These are phyloP conservation scores for Wickerhamomyces hampshirensis DNA, from an alignment of 805 yeast genomes.

Conservation along the genomic window DNA sequence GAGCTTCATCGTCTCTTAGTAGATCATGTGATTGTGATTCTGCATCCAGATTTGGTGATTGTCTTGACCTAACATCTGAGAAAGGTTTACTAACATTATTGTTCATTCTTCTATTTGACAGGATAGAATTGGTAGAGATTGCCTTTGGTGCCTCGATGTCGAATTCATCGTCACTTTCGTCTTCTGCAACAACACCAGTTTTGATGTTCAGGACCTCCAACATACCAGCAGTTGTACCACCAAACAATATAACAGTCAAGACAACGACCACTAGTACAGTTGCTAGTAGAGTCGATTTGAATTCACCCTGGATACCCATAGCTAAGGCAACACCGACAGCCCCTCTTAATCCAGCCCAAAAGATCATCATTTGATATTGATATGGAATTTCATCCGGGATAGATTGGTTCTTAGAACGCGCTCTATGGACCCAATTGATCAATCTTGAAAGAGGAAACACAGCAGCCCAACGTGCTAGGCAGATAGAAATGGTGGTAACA, in stretches of 20 bases:
- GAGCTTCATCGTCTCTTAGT: conserved; percentile 20
- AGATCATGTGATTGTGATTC: conserved; percentile 19
- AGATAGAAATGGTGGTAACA: conserved; percentile 82
- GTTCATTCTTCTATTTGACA: conserved; percentile 17
- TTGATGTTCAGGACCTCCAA: conserved; percentile 89
- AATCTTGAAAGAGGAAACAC: conserved; percentile 89
- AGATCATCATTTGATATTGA: conserved; percentile 96
- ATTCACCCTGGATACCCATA: conserved; percentile 94
- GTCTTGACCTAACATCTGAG: conserved; percentile 25
- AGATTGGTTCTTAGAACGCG: conserved; percentile 46
- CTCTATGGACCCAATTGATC: conserved; percentile 71
- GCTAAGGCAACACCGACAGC: conserved; percentile 99
- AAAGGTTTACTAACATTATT: conserved; percentile 16
- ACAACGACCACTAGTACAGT: conserved; percentile 97
- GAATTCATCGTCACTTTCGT: conserved; percentile 88
- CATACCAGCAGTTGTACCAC: conserved; percentile 99
- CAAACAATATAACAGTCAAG: conserved; percentile 90
- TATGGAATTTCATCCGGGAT: conserved; percentile 88
- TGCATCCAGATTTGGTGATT: conserved; percentile 18
- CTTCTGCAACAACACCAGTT: conserved; percentile 84
- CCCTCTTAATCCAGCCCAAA: conserved; percentile 99
- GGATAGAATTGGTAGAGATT: conserved; percentile 12
- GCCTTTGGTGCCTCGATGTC: conserved; percentile 72
- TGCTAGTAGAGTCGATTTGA: conserved; percentile 81
- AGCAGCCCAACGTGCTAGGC: conserved; percentile 95